These are phyloP conservation scores for Capsicum pubescens DNA, from an alignment of 257 asterid species.

Conservation along the genomic window DNA sequence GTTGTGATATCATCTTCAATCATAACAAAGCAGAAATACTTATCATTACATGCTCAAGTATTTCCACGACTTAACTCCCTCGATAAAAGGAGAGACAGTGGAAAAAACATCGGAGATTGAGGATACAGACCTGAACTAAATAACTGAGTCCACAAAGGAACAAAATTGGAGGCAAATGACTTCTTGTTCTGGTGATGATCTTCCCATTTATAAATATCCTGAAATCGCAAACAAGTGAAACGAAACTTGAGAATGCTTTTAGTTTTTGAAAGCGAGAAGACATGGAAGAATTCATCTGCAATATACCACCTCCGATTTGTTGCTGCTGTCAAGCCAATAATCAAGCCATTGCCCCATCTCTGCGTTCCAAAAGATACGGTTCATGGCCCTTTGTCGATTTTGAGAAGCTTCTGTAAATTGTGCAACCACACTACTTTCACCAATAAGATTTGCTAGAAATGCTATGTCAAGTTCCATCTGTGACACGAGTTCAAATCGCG, in stretches of 20 bases:
- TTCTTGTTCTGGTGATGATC: constrained; percentile 46
- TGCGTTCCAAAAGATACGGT: constrained; percentile 67
- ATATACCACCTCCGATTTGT: constrained; percentile 43
- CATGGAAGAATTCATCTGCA: not conserved
- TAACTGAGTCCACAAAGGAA: constrained; percentile 71
- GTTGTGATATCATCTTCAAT: constrained; percentile 54
- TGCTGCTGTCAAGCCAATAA: constrained; percentile 61
- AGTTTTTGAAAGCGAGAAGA: not conserved
- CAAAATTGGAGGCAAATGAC: constrained; percentile 24
- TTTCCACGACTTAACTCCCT: too few species aligned
- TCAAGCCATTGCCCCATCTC: constrained; percentile 87
- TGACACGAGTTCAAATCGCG: not conserved
- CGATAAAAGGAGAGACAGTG: too few species aligned
- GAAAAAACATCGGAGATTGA: too few species aligned
- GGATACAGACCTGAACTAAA: constrained; percentile 64
- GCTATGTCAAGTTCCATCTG: constrained; percentile 92
- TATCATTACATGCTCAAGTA: not conserved
- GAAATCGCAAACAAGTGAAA: constrained; percentile 8
- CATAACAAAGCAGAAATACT: not conserved
- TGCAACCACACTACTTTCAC: constrained; percentile 46
- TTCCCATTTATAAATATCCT: constrained; percentile 63
- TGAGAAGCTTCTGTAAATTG: constrained; percentile 55
- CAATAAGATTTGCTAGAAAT: constrained; percentile 55
- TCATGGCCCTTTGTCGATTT: constrained; percentile 65
- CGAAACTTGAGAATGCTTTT: not conserved